These are phyloP conservation scores for Penicillium corylophilum DNA, from an alignment of 2,329 filamentous ascomycete species.

Conservation along the genomic window DNA sequence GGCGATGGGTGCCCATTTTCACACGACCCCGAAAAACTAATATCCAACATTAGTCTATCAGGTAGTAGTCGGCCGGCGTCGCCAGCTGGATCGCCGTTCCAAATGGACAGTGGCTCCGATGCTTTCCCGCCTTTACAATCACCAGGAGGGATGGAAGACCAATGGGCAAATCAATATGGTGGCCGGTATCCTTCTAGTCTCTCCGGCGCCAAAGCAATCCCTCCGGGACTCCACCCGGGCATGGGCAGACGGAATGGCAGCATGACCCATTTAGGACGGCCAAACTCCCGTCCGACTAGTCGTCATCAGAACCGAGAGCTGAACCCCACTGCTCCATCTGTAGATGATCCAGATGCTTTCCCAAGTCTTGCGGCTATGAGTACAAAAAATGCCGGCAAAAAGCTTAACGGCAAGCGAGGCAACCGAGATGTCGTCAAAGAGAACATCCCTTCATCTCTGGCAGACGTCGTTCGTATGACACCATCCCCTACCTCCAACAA, in stretches of 20 bases:
- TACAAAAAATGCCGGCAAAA: slow-evolving; percentile 71
- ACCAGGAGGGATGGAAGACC: slow-evolving; percentile 59
- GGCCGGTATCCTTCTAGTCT: slow-evolving; percentile 47
- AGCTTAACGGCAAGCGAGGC: slow-evolving; percentile 88
- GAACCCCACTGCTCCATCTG: slow-evolving; percentile 68
- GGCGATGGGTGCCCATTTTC: slow-evolving; percentile 95
- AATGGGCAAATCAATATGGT: slow-evolving; percentile 52
- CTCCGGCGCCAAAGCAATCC: slow-evolving; percentile 43
- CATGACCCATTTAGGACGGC: slow-evolving; percentile 58
- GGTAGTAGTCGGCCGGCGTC: slow-evolving; percentile 48
- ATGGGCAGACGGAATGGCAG: slow-evolving; percentile 45
- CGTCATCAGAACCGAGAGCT: slow-evolving; percentile 68
- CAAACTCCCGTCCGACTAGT: slow-evolving; percentile 80
- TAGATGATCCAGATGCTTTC: slow-evolving; percentile 95
- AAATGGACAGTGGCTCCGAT: slow-evolving; percentile 74
- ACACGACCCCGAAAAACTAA: slow-evolving; percentile 84
- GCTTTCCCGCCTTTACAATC: slow-evolving; percentile 77
- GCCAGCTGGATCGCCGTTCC: slow-evolving; percentile 65
- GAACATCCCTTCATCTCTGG: slow-evolving; percentile 72
- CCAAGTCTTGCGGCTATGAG: slow-evolving; percentile 78
- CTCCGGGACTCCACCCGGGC: slow-evolving; percentile 29
- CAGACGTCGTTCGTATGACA: slow-evolving; percentile 93
- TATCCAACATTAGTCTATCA: slow-evolving; percentile 76
- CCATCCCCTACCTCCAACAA: slow-evolving; percentile 71
- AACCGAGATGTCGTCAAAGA: slow-evolving; percentile 71